These are phyloP conservation scores for Sanghuangporus weigelae DNA, from an alignment of 1,284 basidiomycete species.

Conservation along the genomic window DNA sequence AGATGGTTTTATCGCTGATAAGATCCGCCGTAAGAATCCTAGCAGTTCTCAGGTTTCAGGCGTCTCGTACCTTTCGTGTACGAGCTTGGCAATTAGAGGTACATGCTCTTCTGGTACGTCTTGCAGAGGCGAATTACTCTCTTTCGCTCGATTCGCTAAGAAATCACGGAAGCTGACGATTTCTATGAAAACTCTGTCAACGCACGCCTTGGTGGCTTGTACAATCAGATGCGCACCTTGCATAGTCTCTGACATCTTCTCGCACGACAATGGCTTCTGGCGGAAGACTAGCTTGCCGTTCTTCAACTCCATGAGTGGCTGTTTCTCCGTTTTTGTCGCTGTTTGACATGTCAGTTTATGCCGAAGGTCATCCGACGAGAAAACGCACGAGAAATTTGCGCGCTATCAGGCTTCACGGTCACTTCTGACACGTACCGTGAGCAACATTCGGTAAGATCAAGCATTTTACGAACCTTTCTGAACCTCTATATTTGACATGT, in stretches of 20 bases:
- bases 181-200: conserved; percentile 34
- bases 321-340: conserved; percentile 34
- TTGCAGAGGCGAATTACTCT: conserved; percentile 42
- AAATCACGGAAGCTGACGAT: conserved; percentile 70
- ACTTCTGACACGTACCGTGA: neutral
- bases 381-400: conserved; percentile 1
- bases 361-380: neutral
- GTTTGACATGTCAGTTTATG: neutral
- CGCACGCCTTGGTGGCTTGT: neutral
- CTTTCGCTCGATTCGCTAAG: conserved; percentile 47
- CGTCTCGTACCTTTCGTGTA: conserved; percentile 65
- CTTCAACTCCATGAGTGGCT: conserved; percentile 54
- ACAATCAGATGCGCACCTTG: conserved; percentile 49
- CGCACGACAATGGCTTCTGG: conserved; percentile 72
- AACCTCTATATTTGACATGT: conserved; percentile 34
- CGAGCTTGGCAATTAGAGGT: conserved; percentile 73
- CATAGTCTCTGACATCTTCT: conserved; percentile 76
- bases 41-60: neutral
- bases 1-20: conserved; percentile 61
- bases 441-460: neutral
- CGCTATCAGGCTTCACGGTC: neutral
- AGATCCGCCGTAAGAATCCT: conserved; percentile 1
- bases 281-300: conserved; percentile 74
- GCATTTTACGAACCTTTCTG: conserved; percentile 32
- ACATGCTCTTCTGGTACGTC: conserved; percentile 61